Base-by-base conservation (phyloP, 441 rosid genomes). In the Gossypium laxum region DNA sequence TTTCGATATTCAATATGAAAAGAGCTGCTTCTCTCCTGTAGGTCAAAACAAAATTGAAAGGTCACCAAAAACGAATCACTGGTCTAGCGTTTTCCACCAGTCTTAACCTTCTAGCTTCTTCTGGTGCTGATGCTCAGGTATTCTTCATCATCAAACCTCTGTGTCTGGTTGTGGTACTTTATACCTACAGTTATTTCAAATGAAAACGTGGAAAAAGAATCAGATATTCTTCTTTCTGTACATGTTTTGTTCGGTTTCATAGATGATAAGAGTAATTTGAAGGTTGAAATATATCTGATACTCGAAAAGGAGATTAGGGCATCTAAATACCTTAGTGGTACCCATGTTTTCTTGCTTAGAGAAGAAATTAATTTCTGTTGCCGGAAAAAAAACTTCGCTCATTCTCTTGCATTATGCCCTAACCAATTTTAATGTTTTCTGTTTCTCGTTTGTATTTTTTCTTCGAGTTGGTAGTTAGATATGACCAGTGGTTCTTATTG, bases 121-220 rank as follows among this genome's bases (percentile, higher is more conserved):
- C 86, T 1, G 86, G 84, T 59, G 84, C 83, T 32, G 86, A 83
- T 74, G 81, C 86, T 71, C 84, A 77, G 75, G 86, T 83, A 69
- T 79, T 79, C 50, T 24, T 43, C 41, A 58, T 48, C 11, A 38
- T 22, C 19, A 34, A 38, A 18, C 24, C 55, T 19, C 1, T 70
- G n/a, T 56, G 30, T 5, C 4, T 6, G 6, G 4, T 38, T 69
- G 24, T 34, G 50, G 26, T 10, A 2, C 30, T 55, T 28, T 2
- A 6, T 67, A 26, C 26, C 17, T 54, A 28, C 57, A 2, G 5
- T 18, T 41, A 18, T 38, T 56, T 56, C 24, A 26, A 60, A 30
- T 30, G 19, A 6, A 30, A 30, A 15, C 12, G 7, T 2, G 24
- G 12, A 28, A 58, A 26, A 59, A 19, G 32, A 8, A n/a, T 14